Conservation (phyloP, 1,284 basidiomycete species). For the Tilletia walkeri region DNA sequence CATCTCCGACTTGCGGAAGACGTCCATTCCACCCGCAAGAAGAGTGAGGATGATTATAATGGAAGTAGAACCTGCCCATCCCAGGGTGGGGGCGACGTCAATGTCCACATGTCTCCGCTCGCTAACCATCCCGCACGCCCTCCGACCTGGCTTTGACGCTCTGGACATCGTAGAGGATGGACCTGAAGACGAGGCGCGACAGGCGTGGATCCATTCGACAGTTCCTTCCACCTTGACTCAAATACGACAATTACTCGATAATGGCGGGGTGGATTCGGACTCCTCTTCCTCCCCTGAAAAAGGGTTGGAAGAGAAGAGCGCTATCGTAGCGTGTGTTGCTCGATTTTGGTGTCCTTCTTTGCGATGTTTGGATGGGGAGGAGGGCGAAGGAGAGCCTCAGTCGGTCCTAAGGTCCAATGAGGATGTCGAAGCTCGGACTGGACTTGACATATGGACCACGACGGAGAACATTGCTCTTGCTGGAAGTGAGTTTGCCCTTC, state of each 20-base stretch:
- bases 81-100: not conserved
- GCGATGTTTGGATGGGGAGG: no score
- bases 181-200: not conserved
- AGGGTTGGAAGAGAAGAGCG: not conserved
- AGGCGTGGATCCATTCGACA: not conserved
- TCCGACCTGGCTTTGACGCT: not conserved
- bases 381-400: not conserved
- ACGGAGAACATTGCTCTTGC: not conserved
- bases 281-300: not conserved
- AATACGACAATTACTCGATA: not conserved
- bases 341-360: not conserved
- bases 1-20: not conserved
- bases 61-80: not conserved
- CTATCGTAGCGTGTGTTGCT: not conserved
- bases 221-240: not conserved
- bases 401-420: not conserved
- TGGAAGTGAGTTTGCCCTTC: not conserved
- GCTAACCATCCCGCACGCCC: not conserved
- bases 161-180: not conserved
- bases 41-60: not conserved
- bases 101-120: not conserved
- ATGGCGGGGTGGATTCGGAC: not conserved
- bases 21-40: not conserved
- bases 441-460: not conserved
- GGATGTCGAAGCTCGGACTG: not conserved